Evolutionary conservation across 176 grass and related monocot genomes (phyloP), one percentile per base, ranked within the genome.

Genomic region (Dactylis glomerata): DNA sequence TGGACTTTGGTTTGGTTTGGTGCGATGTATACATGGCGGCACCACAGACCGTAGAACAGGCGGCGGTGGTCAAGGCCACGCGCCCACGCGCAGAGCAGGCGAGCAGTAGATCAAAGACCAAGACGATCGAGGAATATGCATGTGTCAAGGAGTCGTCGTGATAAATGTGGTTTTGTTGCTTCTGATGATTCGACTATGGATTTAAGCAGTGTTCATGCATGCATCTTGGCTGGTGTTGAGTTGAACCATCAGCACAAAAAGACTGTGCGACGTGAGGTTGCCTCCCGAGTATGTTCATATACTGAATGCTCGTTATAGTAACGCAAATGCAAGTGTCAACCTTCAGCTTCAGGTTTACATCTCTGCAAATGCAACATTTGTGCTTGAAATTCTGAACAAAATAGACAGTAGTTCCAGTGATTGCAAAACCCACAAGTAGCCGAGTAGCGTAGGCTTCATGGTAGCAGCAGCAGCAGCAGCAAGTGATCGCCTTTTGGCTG

Each of bases 111-210:
- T 66, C 40, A 26, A 50, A 50, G 55, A 73, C 50, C 2, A 10
- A 6, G 61, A 30, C 27, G 61, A n/a, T n/a, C n/a, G n/a, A 62
- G 19, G 74, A 81, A 61, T 33, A 27, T 17, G 49, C 23, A 26
- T 16, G 37, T 54, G 28, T 8, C 5, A 38, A 30, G 30, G 50
- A 71, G 63, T 44, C 51, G 23, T 33, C 78, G 72, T 41, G 78
- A 86, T 86, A n/a, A 82, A 82, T 86, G 73, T 8, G 83, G 2
- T 64, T 82, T 72, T 51, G 54, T 55, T 55, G 52, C 79, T 90
- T 82, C 20, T 65, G 33, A 85, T 59, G 68, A 52, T 68, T 46
- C 44, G n/a, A 27, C 1, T 11, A n/a, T 15, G 47, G 3, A 65
- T 40, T 88, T 49, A 14, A 23, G 36, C 41, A 71, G 69, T 9